Conservation (phyloP, 2,329 filamentous ascomycete genomes). For the Akanthomyces muscarius region DNA sequence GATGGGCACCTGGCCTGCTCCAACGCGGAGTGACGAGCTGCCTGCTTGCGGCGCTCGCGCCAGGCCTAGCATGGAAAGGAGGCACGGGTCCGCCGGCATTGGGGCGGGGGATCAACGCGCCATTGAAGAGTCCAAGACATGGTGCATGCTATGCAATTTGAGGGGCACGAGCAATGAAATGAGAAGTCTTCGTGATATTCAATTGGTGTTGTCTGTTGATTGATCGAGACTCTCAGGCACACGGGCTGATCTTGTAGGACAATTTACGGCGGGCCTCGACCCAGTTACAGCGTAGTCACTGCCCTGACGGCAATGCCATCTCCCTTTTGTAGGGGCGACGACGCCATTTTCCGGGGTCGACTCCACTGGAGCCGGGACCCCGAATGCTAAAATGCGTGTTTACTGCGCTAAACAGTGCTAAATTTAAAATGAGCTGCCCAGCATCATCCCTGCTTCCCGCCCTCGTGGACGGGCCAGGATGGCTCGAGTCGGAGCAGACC, state of each 20-base stretch:
- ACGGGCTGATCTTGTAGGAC: background rate
- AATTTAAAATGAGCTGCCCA: too few species aligned
- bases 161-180: background rate
- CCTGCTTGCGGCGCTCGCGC: constrained; percentile 1
- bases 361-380: constrained; percentile 1
- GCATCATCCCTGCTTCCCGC: too few species aligned
- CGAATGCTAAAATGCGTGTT: background rate
- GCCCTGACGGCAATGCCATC: background rate
- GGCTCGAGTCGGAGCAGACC: too few species aligned
- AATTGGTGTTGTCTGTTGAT: background rate
- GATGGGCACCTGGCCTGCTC: background rate
- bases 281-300: background rate
- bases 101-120: constrained; percentile 8
- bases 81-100: constrained; percentile 2
- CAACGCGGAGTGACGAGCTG: background rate
- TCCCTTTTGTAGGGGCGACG: background rate
- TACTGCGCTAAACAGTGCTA: background rate
- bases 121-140: background rate
- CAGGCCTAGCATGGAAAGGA: constrained; percentile 10
- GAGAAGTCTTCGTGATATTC: background rate
- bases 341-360: constrained; percentile 14
- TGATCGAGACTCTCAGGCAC: background rate
- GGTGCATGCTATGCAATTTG: background rate
- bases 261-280: background rate
- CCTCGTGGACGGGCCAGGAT: too few species aligned